These are phyloP conservation scores for Salvia splendens DNA, from an alignment of 257 asterid genomes.

Conservation along the genomic window DNA sequence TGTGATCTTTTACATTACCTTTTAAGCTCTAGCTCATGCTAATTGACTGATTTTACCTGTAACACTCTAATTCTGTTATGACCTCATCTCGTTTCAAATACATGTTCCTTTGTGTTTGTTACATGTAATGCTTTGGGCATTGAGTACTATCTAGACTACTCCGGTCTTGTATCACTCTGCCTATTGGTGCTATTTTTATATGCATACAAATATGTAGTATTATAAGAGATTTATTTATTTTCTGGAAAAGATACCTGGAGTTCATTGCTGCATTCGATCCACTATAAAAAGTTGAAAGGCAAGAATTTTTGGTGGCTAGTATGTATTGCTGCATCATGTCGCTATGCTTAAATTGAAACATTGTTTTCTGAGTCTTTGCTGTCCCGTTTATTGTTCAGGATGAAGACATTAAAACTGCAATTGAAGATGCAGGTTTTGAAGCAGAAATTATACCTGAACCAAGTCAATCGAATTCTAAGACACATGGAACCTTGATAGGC, in stretches of 20 bases:
- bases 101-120: conserved; percentile 13
- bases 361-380: conserved; percentile 5
- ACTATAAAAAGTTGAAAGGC: conserved; percentile 2
- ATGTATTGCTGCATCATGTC: conserved; percentile 21
- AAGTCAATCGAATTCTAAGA: conserved; percentile 45
- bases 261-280: not conserved
- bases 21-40: conserved; percentile 4
- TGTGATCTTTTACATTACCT: conserved; percentile 15
- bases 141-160: not conserved
- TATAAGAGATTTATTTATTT: not conserved
- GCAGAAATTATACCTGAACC: conserved; percentile 86
- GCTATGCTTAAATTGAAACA: conserved; percentile 26
- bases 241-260: not conserved
- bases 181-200: not conserved
- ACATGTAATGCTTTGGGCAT: conserved; percentile 9
- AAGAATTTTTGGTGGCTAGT: conserved; percentile 3
- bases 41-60: conserved; percentile 13
- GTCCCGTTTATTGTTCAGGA: conserved; percentile 52
- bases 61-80: not conserved
- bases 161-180: not conserved
- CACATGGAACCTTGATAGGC: conserved; percentile 60
- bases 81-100: not conserved
- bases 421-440: conserved; percentile 98
- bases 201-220: not conserved
- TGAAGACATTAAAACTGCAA: conserved; percentile 77